Evolutionary conservation across 805 yeast genomes (phyloP), one percentile per base, ranked within the genome.

Genomic region (Candida ficus): DNA sequence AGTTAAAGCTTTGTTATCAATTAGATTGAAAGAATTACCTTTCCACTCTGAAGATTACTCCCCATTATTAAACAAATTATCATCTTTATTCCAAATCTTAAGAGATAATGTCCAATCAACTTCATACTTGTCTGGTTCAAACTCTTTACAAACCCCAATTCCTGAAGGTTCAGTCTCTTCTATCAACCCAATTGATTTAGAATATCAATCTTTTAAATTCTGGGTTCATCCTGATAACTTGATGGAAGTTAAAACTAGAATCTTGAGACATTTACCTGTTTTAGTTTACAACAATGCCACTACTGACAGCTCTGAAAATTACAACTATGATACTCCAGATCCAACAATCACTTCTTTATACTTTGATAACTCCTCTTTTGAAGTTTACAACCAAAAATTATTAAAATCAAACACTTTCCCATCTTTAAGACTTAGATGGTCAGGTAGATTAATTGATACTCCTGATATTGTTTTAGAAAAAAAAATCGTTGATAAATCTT

Each of bases 161-260:
- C 49, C 52, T 8, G 35, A 28, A 67, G 68, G 41, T 12, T 39
- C 48, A 2, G 47, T 41, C 23, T 37, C 49, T 5, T 39, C 43
- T 30, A 30, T 47, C 17, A 38, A 28, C 14, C 44, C 46, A 8
- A 33, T 46, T n/a, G 60, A 60, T 28, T 47, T 55, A 27, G 64
- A 63, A 37, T 58, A 79, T 53, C 68, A 81, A 69, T 80, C 87
- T 13, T 80, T 82, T 63, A 88, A 86, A 65, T 91, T 91, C 63
- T 91, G 99, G 99, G 75, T 93, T 33, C 98, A 91, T 61, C 90
- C 91, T n/a, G 99, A 93, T 53, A 85, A 88, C 60, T 61, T 93
- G 59, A 90, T 91, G 96, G 98, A 91, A 66, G 96, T 90, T 41
- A 91, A 91, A 67, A 88, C 98, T n/a, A 80, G 89, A 44, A 86